Evolutionary conservation across 2,329 filamentous ascomycete genomes (phyloP), one percentile per base, ranked within the genome.

Genomic region (Penicillium sp.): DNA sequence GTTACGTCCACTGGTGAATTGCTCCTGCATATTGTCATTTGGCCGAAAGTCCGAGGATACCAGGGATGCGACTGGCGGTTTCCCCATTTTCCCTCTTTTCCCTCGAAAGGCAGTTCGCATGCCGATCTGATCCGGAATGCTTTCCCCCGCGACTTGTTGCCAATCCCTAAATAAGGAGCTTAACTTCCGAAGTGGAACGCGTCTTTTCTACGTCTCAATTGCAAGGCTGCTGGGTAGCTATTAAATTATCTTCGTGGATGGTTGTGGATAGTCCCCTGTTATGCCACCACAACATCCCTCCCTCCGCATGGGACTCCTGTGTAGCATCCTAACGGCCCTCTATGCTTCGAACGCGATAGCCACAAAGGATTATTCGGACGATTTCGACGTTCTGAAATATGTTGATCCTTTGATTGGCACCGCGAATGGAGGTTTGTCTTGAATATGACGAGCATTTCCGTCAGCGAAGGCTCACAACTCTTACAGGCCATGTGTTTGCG

Each of bases 341-440:
- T 55, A 43, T 48, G 48, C 43, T 15, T 54, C 57, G 1, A 35
- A 46, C 26, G 43, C 46, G 34, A 37, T 57, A 4, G 44, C 43
- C 9, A 17, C 46, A 12, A 28, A 40, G 21, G 35, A 35, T 31
- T 15, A 19, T 9, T 43, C 50, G 5, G 37, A 34, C 7, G 34
- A 49, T 22, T 61, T 59, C 34, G 67, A 74, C 54, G 61, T 70
- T 5, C 59, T 75, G 28, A 57, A 70, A 37, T 71, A 69, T 57
- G 62, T 75, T 22, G 66, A 81, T 60, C 77, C 76, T 8, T 67
- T 81, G 6, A 80, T 81, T 52, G 78, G 78, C 26, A 78, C 76
- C 15, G 71, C 68, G 4, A 75, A 77, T 62, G 78, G 76, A 62
- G 68, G 67, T 68, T 51, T 26, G 51, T 35, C 19, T 39, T 22